phyloP scores from a whole-genome alignment of 805 yeast genomes.

The Torulaspora maleeae region DNA sequence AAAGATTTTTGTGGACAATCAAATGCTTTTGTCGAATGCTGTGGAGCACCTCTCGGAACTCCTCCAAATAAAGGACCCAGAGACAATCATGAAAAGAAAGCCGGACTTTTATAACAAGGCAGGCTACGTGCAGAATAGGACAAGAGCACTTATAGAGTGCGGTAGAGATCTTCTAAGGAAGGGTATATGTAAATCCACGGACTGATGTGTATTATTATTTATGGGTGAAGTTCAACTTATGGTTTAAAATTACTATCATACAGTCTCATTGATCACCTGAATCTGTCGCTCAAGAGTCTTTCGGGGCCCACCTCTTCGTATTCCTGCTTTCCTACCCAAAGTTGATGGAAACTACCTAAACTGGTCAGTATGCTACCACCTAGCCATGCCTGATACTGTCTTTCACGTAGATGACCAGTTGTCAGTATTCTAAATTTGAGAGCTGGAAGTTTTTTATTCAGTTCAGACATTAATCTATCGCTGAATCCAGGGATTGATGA shows the following conservation, averaged over 20 bases:
- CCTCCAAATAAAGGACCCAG: constrained; percentile 43
- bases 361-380: constrained; percentile 88
- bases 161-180: constrained; percentile 35
- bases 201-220: constrained; percentile 6
- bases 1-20: constrained; percentile 65
- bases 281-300: constrained; percentile 72
- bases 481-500: constrained; percentile 77
- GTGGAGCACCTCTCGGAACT: constrained; percentile 66
- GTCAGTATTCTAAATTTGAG: constrained; percentile 80
- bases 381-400: constrained; percentile 81
- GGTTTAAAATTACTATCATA: background rate
- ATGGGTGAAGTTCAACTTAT: background rate
- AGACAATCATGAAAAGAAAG: constrained; percentile 34
- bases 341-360: constrained; percentile 89
- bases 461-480: constrained; percentile 68
- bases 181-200: constrained; percentile 29
- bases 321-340: constrained; percentile 87
- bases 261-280: constrained; percentile 46
- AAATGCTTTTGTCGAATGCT: constrained; percentile 55
- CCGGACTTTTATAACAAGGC: constrained; percentile 38
- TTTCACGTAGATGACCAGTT: constrained; percentile 70
- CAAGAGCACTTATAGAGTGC: constrained; percentile 37
- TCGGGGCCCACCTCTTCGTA: constrained; percentile 86
- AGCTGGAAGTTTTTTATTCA: constrained; percentile 70
- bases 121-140: constrained; percentile 36